phyloP scores from a whole-genome alignment of 2,329 filamentous ascomycete species.

The Colletotrichum abscissum region DNA sequence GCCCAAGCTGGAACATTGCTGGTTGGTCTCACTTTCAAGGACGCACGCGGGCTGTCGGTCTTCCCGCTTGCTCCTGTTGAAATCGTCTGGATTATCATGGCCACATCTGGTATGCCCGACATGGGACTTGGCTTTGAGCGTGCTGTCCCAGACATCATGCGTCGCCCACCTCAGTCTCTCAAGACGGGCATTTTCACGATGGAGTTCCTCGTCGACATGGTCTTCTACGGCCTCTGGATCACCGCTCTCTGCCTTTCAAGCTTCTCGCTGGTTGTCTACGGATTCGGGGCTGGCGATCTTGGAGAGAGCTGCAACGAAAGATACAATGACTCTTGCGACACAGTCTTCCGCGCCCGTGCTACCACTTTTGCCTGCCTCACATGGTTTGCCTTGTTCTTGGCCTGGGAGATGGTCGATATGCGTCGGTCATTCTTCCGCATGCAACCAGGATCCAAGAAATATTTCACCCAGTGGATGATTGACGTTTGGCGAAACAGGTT shows the following conservation, averaged over 20 bases:
- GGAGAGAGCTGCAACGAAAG: slow-evolving; percentile 70
- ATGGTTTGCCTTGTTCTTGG: slow-evolving; percentile 81
- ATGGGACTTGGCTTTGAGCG: slow-evolving; percentile 82
- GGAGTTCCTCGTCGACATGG: slow-evolving; percentile 75
- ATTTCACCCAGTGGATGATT: slow-evolving; percentile 73
- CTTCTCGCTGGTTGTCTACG: slow-evolving; percentile 74
- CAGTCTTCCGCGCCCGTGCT: slow-evolving; percentile 77
- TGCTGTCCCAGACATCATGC: slow-evolving; percentile 76
- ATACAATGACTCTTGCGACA: slow-evolving; percentile 66
- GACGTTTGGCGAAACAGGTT: slow-evolving; percentile 81
- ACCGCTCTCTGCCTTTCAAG: slow-evolving; percentile 70
- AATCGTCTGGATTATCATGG: slow-evolving; percentile 86
- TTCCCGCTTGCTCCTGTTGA: slow-evolving; percentile 81
- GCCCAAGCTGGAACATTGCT: slow-evolving; percentile 77
- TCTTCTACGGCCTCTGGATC: slow-evolving; percentile 77
- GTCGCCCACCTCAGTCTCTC: slow-evolving; percentile 73
- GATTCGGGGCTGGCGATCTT: slow-evolving; percentile 65
- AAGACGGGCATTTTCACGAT: slow-evolving; percentile 72
- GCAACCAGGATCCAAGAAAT: slow-evolving; percentile 70
- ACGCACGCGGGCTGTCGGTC: slow-evolving; percentile 71
- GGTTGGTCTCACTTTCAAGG: slow-evolving; percentile 79
- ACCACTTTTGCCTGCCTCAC: slow-evolving; percentile 81
- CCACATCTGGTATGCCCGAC: slow-evolving; percentile 79
- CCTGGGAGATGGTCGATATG: slow-evolving; percentile 82
- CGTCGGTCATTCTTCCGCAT: slow-evolving; percentile 81